Conservation (phyloP, 768 basidiomycete species). For the Cubamyces sp. region DNA sequence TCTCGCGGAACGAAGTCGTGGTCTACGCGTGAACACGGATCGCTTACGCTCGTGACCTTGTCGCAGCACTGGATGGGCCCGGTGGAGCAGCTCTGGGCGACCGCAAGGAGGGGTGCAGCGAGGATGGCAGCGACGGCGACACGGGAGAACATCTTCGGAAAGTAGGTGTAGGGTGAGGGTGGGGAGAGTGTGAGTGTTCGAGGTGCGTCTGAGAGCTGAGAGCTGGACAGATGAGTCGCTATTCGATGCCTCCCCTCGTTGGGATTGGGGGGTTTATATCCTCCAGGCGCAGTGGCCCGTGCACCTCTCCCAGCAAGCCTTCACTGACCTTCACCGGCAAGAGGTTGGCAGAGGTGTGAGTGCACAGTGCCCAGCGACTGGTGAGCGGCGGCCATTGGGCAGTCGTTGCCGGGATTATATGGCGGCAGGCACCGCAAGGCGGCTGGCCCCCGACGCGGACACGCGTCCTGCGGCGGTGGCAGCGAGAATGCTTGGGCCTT, state of each 20-base stretch:
- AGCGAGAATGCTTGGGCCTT: background rate
- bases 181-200: background rate
- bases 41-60: slow-evolving; percentile 13
- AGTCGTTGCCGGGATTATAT: no score
- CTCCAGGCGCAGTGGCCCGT: background rate
- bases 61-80: slow-evolving; percentile 25
- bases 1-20: no score
- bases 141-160: slow-evolving; percentile 22
- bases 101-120: slow-evolving; percentile 24
- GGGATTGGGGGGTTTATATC: background rate
- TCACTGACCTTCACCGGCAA: background rate
- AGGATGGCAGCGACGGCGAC: slow-evolving; percentile 19
- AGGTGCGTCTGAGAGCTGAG: background rate
- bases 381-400: no score
- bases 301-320: background rate
- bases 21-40: background rate
- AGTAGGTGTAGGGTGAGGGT: background rate
- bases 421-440: background rate
- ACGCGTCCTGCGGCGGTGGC: background rate
- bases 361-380: no score
- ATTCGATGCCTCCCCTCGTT: background rate
- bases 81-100: slow-evolving; percentile 21
- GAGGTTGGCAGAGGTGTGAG: background rate
- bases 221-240: slow-evolving; percentile 5
- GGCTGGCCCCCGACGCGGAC: background rate